phyloP scores from a whole-genome alignment of 2,329 filamentous ascomycete genomes.

The Didymosphaeria variabile region DNA sequence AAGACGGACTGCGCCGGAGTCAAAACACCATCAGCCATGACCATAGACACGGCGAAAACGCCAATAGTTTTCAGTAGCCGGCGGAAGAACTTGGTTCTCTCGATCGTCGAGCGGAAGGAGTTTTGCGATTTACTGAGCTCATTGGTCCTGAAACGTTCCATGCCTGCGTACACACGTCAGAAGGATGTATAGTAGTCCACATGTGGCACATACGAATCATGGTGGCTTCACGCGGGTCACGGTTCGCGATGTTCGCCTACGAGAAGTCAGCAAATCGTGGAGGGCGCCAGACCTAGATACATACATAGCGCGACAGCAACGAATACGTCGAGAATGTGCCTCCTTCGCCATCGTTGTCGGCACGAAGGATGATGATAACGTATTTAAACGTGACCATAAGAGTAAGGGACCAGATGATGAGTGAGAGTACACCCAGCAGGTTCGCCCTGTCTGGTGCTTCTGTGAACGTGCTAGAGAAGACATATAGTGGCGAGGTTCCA shows the following conservation, averaged over 20 bases:
- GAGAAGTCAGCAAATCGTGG: not conserved
- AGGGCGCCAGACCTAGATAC: not conserved
- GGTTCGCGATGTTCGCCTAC: slow-evolving; percentile 67
- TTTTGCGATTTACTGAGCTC: slow-evolving; percentile 64
- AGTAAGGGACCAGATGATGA: slow-evolving; percentile 74
- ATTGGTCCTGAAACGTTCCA: slow-evolving; percentile 66
- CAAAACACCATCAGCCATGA: slow-evolving; percentile 72
- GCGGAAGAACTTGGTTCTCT: slow-evolving; percentile 63
- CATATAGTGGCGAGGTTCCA: slow-evolving; percentile 73
- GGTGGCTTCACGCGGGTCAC: slow-evolving; percentile 66
- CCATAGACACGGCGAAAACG: slow-evolving; percentile 72
- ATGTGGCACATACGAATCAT: slow-evolving; percentile 55
- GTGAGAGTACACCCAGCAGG: slow-evolving; percentile 70
- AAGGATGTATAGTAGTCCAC: not conserved
- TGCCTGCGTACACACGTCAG: slow-evolving; percentile 32
- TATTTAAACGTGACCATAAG: slow-evolving; percentile 77
- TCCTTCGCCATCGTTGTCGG: slow-evolving; percentile 76
- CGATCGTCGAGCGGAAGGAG: slow-evolving; percentile 65
- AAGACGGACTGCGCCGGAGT: slow-evolving; percentile 76
- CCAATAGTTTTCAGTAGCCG: slow-evolving; percentile 68
- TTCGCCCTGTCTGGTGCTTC: slow-evolving; percentile 61
- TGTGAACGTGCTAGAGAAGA: slow-evolving; percentile 73
- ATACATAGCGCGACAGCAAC: slow-evolving; percentile 65
- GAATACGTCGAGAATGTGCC: slow-evolving; percentile 75
- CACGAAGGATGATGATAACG: slow-evolving; percentile 69